Base-by-base conservation (phyloP, 345 rosid genomes). In the Gossypium mustelinum region DNA sequence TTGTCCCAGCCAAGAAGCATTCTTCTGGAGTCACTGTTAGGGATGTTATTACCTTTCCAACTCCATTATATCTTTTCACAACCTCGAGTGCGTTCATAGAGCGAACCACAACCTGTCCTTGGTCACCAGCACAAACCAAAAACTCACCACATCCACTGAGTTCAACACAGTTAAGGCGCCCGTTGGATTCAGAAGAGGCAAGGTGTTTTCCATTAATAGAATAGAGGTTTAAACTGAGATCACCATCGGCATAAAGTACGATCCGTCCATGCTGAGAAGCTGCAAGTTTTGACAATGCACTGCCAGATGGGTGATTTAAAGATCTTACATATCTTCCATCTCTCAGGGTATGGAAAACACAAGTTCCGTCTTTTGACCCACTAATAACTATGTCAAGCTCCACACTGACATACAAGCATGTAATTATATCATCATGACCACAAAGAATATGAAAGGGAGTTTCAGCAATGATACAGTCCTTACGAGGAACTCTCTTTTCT, bases 311-410 rank as follows among this genome's bases (percentile, higher is more conserved):
- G 79, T 94, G 97, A 55, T 82, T 81, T 51, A 94, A 72, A 52
- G 98, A 92, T 81, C 98, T 92, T 67, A 92, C 86, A 76, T 94
- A 94, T 84, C 94, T 90, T 73, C 98, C 97, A 77, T 90, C 90
- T 80, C 90, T 81, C 77, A 94, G 73, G 75, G 98, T 90, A 85
- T 92, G 97, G 83, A 94, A 94, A 56, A 90, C 82, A 72, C 97
- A 92, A 34, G 97, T 94, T 81, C 97, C 98, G 74, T 94, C 98
- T 86, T 92, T 94, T 73, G 98, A 94, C 80, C 97, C 98, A 83
- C 97, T 94, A 74, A 94, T 88, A 65, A 94, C 97, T 83, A 94
- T 86, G 80, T 94, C 97, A 79, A 94, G 97, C 84, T 94, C 97
- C 63, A 85, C 83, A 76, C 97, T 94, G 51, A 90, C 84, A 77